Evolutionary conservation across 768 basidiomycete genomes (phyloP), one percentile per base, ranked within the genome.

Genomic region (Erythrobasidium yunnanense): DNA sequence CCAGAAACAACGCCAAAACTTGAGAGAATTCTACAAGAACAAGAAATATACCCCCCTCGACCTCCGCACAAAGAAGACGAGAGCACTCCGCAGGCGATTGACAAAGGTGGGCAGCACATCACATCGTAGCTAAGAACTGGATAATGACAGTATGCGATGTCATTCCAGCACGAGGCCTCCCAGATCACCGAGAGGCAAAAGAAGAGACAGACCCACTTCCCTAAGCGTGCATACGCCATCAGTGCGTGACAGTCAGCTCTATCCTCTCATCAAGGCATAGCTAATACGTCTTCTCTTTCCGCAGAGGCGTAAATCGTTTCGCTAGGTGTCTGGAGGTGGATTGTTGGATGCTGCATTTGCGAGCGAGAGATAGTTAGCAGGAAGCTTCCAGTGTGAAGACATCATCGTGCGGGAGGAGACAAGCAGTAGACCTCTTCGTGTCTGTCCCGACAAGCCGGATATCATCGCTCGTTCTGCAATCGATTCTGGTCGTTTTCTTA

Each of bases 21-120:
- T 95, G 71, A 88, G 90, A 63, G 92, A 97, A 78, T 90, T 85
- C 82, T 96, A 96, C 88, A 93, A 93, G 83, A 80, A 81, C 78
- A 93, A 93, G 85, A 92, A 89, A 77, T 88, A 88, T 80, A 81
- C 88, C 71, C 95, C 95, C 70, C 90, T 97, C 71, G 95, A 99
- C 82, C 87, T 99, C 76, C 88, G 95, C 71, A 78, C 84, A 71
- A 99, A 97, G 87, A 92, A 87, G 85, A 99, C 95, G 69, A 87
- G 95, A 73, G 95, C 95, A 45, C 96, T 99, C 82, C 85, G 95
- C 77, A 83, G 92, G 79, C 84, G 90, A 77, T 78, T 99, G 79
- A 90, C 90, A 72, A 85, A 86, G 81, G 90, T 89, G 68, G 65
- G 84, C 75, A 11, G 18, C 4, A 2, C 1, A 17, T 8, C 32